These are phyloP conservation scores for Suillus clintonianus DNA, from an alignment of 768 basidiomycete genomes.

Conservation along the genomic window DNA sequence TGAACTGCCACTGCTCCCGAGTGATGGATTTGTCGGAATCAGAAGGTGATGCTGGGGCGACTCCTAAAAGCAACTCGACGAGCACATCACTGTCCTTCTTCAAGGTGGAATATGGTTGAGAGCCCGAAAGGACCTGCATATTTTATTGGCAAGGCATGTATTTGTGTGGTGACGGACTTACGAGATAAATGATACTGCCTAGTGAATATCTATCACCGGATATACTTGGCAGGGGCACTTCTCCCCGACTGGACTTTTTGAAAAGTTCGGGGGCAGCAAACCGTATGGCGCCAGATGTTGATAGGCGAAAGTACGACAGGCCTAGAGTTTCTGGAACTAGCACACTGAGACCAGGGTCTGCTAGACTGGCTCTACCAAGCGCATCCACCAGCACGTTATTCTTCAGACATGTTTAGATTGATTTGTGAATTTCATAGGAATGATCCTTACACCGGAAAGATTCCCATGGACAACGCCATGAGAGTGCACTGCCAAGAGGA, in stretches of 20 bases:
- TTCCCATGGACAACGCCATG: neutral
- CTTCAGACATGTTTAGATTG: neutral
- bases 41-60: neutral
- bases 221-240: slow-evolving; percentile 17
- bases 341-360: slow-evolving; percentile 45
- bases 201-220: slow-evolving; percentile 45
- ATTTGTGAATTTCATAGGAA: neutral
- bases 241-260: neutral
- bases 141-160: neutral
- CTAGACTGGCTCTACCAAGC: slow-evolving; percentile 33
- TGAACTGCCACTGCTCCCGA: slow-evolving; percentile 4
- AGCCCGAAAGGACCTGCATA: slow-evolving; percentile 5
- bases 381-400: slow-evolving; percentile 1
- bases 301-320: slow-evolving; percentile 32
- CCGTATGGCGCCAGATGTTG: slow-evolving; percentile 2
- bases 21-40: neutral
- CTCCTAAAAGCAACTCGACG: neutral
- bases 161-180: neutral
- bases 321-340: slow-evolving; percentile 36
- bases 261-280: slow-evolving; percentile 10
- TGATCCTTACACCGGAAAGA: neutral
- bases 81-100: slow-evolving; percentile 3
- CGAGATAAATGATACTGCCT: slow-evolving; percentile 21
- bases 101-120: slow-evolving; percentile 1
- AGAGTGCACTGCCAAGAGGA: neutral